Percentiles rank a stretch among this genome's conserved stretches.
These are phyloP conservation scores for Speleostelium caveatum DNA, from an alignment of 78 protist genomes.

Conservation along the genomic window DNA sequence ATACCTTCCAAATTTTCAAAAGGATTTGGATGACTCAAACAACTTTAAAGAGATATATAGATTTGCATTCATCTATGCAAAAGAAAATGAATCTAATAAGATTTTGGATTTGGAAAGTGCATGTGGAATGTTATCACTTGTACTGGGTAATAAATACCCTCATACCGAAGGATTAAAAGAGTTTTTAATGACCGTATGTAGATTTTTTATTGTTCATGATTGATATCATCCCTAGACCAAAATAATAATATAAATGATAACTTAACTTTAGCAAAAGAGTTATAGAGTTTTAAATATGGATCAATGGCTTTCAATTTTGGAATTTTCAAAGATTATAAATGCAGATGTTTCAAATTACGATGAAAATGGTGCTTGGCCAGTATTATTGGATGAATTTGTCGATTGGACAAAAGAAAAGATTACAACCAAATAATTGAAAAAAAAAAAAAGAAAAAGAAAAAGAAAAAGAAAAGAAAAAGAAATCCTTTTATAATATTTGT, in stretches of 20 bases:
- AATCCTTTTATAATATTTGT: too few species aligned
- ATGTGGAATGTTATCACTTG: conserved; percentile 49
- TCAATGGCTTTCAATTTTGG: conserved; percentile 77
- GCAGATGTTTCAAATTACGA: conserved; percentile 75
- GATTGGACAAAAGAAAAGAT: too few species aligned
- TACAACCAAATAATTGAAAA: too few species aligned
- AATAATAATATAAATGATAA: neutral
- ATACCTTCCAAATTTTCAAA: conserved; percentile 39
- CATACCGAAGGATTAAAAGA: conserved; percentile 36
- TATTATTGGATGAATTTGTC: conserved; percentile 61
- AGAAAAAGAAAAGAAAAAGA: too few species aligned
- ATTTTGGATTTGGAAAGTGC: conserved; percentile 61
- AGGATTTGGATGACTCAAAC: conserved; percentile 47
- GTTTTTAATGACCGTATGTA: conserved; percentile 27
- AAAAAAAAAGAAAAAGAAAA: too few species aligned
- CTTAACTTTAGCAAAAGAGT: conserved; percentile 38
- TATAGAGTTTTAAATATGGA: conserved; percentile 77
- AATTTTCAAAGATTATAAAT: conserved; percentile 47
- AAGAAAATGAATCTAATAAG: conserved; percentile 54
- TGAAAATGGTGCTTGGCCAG: conserved; percentile 81
- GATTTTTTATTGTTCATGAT: neutral
- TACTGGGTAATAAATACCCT: conserved; percentile 53
- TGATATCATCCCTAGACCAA: neutral
- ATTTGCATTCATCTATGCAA: conserved; percentile 62
- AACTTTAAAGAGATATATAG: conserved; percentile 70